Evolutionary conservation across 768 basidiomycete species (phyloP).

Genomic region (Leccinum truebloodii): DNA sequence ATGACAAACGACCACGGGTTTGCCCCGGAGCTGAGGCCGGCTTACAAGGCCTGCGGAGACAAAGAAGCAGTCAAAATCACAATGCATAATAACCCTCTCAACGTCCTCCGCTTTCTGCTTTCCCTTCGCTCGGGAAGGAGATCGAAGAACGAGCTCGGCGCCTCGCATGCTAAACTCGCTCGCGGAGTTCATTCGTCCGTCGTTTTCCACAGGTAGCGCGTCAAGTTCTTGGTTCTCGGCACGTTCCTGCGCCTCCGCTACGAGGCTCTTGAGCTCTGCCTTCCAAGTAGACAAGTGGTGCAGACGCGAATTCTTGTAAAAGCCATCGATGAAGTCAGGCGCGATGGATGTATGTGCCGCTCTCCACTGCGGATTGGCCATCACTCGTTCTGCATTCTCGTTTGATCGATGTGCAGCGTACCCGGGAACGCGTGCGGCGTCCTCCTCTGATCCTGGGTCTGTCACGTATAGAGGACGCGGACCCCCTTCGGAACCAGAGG

Average conservation of each 20-base stretch:
- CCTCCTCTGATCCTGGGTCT: slow-evolving; percentile 43
- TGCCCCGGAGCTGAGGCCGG: slow-evolving; percentile 80
- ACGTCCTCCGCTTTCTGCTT: slow-evolving; percentile 51
- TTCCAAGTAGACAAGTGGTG: slow-evolving; percentile 95
- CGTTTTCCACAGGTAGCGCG: slow-evolving; percentile 1
- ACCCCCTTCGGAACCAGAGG: slow-evolving; percentile 9
- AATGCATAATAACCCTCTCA: slow-evolving; percentile 82
- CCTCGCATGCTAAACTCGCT: slow-evolving; percentile 53
- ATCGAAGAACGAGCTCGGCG: slow-evolving; percentile 48
- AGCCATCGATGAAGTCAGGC: slow-evolving; percentile 84
- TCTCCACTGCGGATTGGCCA: slow-evolving; percentile 86
- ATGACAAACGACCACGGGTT: slow-evolving; percentile 94
- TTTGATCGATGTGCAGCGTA: slow-evolving; percentile 76
- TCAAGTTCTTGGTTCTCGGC: slow-evolving; percentile 45
- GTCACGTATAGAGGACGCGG: slow-evolving; percentile 38
- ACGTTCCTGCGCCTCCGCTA: slow-evolving; percentile 75
- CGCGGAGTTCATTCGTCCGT: neutral
- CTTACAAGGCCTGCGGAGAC: slow-evolving; percentile 85
- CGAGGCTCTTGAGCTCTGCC: slow-evolving; percentile 78
- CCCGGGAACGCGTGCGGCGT: slow-evolving; percentile 49
- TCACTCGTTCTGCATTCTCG: slow-evolving; percentile 69
- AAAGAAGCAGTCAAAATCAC: slow-evolving; percentile 97
- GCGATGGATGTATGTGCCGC: slow-evolving; percentile 84
- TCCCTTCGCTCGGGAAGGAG: slow-evolving; percentile 50
- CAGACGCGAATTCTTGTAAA: slow-evolving; percentile 83